Evolutionary conservation across 352 stramenopile species (phyloP).

Genomic region (Aphanomyces stellatus): DNA sequence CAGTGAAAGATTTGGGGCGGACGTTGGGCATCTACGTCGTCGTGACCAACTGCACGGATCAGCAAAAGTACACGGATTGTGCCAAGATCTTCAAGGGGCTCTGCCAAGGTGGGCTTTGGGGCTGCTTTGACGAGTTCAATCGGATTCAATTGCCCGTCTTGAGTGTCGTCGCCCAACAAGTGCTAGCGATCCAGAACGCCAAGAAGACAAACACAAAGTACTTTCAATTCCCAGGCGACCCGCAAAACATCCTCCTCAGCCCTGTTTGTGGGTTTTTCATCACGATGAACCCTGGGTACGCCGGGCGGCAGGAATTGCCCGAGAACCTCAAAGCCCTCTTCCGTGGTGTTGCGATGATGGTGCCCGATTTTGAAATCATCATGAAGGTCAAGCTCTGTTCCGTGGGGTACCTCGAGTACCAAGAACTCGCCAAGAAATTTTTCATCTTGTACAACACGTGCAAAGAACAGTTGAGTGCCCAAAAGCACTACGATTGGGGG

Average conservation of each 20-base stretch:
- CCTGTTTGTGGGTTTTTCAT: slow-evolving; percentile 98
- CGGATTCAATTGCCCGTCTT: slow-evolving; percentile 94
- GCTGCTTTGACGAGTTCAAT: slow-evolving; percentile 99
- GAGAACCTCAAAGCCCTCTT: slow-evolving; percentile 98
- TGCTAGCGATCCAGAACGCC: slow-evolving; percentile 96
- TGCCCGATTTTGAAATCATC: slow-evolving; percentile 90
- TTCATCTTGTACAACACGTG: slow-evolving; percentile 88
- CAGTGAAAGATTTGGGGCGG: slow-evolving; percentile 94
- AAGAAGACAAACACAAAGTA: slow-evolving; percentile 93
- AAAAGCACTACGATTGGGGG: slow-evolving; percentile 92
- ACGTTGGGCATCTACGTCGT: slow-evolving; percentile 95
- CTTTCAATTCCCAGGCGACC: slow-evolving; percentile 97
- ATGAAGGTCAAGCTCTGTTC: slow-evolving; percentile 95
- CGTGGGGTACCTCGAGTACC: slow-evolving; percentile 90
- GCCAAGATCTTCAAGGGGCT: slow-evolving; percentile 98
- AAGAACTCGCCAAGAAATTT: slow-evolving; percentile 89
- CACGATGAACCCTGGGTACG: slow-evolving; percentile 99
- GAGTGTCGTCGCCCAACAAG: slow-evolving; percentile 96
- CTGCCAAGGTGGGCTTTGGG: slow-evolving; percentile 94
- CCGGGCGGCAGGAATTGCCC: slow-evolving; percentile 94
- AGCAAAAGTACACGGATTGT: slow-evolving; percentile 97
- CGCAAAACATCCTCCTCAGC: slow-evolving; percentile 94
- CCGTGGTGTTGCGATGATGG: slow-evolving; percentile 87
- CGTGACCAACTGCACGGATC: slow-evolving; percentile 96
- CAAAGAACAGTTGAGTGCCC: slow-evolving; percentile 86